phyloP scores from a whole-genome alignment of 129 eudicot genomes.

The Sambucus nigra region DNA sequence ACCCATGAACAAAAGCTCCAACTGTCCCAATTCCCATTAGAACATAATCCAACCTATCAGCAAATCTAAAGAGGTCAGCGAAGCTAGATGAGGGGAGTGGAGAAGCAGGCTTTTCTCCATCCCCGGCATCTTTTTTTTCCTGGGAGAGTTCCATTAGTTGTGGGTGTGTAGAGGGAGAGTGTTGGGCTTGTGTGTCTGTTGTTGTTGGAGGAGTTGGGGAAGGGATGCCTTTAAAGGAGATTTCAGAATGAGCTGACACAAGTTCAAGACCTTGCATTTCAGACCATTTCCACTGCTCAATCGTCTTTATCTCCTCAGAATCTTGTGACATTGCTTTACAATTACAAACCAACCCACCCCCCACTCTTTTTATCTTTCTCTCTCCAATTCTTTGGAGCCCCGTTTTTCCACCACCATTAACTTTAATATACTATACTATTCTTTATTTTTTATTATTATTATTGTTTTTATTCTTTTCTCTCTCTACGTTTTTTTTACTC shows the following conservation, averaged over 20 bases:
- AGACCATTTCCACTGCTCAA: slow-evolving; percentile 73
- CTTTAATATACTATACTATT: neutral
- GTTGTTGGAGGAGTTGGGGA: slow-evolving; percentile 11
- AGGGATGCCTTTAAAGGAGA: slow-evolving; percentile 25
- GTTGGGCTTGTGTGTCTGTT: slow-evolving; percentile 7
- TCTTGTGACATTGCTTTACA: slow-evolving; percentile 45
- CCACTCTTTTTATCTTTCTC: slow-evolving; percentile 17
- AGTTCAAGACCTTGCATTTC: slow-evolving; percentile 80
- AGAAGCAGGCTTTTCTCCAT: slow-evolving; percentile 24
- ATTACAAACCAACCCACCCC: slow-evolving; percentile 14
- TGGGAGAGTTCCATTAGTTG: slow-evolving; percentile 24
- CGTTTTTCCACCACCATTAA: neutral
- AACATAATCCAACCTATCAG: slow-evolving; percentile 71
- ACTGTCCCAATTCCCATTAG: slow-evolving; percentile 78
- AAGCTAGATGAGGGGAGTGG: slow-evolving; percentile 40
- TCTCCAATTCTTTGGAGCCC: slow-evolving; percentile 4
- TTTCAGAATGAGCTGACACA: slow-evolving; percentile 13
- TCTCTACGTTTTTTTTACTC: slow-evolving; percentile 6
- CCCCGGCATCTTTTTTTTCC: slow-evolving; percentile 19
- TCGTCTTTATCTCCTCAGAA: slow-evolving; percentile 51
- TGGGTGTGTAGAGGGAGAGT: slow-evolving; percentile 9
- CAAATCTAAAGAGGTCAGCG: slow-evolving; percentile 78
- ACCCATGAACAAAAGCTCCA: slow-evolving; percentile 98
- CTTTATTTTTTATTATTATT: neutral
- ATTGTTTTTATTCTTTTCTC: neutral